Conservation (phyloP, 1,284 basidiomycete species). For the Papiliotrema fonsecae region DNA sequence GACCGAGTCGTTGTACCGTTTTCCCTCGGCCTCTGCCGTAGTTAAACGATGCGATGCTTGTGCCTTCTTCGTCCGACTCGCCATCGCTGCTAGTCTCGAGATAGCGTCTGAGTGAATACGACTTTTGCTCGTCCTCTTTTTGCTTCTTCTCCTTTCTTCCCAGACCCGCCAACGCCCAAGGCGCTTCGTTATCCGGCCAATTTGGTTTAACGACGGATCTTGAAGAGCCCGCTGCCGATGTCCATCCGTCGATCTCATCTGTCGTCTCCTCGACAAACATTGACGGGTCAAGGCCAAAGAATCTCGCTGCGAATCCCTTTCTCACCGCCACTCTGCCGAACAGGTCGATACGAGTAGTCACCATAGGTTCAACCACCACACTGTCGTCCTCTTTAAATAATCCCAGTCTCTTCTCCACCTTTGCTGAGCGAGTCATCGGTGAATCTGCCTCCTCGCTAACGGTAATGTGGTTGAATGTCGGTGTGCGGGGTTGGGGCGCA, state of each 20-base stretch:
- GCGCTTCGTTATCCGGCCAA: conserved; percentile 39
- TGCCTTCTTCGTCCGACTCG: conserved; percentile 28
- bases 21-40: conserved; percentile 25
- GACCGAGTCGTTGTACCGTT: conserved; percentile 19
- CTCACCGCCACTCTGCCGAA: conserved; percentile 40
- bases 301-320: conserved; percentile 36
- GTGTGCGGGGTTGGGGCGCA: conserved; percentile 1
- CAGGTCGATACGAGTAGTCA: conserved; percentile 36
- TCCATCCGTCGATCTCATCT: conserved; percentile 26
- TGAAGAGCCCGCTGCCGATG: conserved; percentile 23
- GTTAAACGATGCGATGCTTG: background rate
- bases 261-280: conserved; percentile 34
- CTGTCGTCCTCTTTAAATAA: conserved; percentile 23
- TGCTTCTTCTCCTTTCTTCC: conserved; percentile 20
- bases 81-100: conserved; percentile 39
- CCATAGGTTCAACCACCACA: conserved; percentile 26
- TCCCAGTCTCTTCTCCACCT: conserved; percentile 22
- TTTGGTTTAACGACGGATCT: conserved; percentile 22
- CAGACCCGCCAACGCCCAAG: conserved; percentile 33
- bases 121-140: conserved; percentile 31
- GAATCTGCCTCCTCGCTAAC: conserved; percentile 22
- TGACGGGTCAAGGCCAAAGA: conserved; percentile 28
- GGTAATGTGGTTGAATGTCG: conserved; percentile 9
- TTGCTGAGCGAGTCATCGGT: conserved; percentile 25
- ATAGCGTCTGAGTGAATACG: conserved; percentile 30